Evolutionary conservation across 441 rosid species (phyloP).

Genomic region (Erysimum pusillum): DNA sequence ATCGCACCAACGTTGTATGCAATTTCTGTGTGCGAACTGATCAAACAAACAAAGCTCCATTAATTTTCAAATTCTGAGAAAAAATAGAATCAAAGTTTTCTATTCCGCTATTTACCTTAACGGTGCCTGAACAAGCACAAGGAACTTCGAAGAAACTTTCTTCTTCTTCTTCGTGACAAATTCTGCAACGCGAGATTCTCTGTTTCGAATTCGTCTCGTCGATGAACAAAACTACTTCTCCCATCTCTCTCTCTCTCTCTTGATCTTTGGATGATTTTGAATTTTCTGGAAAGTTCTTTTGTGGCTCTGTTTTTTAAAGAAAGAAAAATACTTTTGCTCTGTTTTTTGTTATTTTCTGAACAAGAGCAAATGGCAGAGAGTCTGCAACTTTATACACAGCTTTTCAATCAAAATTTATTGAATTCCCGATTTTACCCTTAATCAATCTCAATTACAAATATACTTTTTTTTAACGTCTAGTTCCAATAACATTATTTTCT

Average conservation of each 20-base stretch:
- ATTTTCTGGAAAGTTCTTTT: not conserved
- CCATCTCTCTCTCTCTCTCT: constrained; percentile 52
- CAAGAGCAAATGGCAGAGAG: constrained; percentile 28
- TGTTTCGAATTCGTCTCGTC: constrained; percentile 52
- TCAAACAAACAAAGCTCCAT: not conserved
- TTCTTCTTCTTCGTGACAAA: constrained; percentile 88
- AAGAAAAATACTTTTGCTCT: not conserved
- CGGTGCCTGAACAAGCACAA: constrained; percentile 96
- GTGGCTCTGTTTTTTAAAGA: constrained; percentile 15
- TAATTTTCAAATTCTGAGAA: not conserved
- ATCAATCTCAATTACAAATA: too few relatives aligned
- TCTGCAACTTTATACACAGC: constrained; percentile 25
- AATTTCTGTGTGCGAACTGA: constrained; percentile 94
- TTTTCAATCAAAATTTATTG: not conserved
- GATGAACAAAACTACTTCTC: constrained; percentile 64
- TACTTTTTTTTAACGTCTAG: not conserved
- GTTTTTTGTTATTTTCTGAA: constrained; percentile 19
- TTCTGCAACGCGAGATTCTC: constrained; percentile 67
- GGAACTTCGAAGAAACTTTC: constrained; percentile 93
- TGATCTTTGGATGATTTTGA: not conserved
- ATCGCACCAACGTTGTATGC: constrained; percentile 96
- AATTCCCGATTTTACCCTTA: constrained; percentile 38
- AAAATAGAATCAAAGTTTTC: not conserved
- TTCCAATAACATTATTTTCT: not conserved
- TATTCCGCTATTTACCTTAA: constrained; percentile 56